Base-by-base conservation (phyloP, 495 filamentous ascomycete species). In the Schizothecium vesticola region DNA sequence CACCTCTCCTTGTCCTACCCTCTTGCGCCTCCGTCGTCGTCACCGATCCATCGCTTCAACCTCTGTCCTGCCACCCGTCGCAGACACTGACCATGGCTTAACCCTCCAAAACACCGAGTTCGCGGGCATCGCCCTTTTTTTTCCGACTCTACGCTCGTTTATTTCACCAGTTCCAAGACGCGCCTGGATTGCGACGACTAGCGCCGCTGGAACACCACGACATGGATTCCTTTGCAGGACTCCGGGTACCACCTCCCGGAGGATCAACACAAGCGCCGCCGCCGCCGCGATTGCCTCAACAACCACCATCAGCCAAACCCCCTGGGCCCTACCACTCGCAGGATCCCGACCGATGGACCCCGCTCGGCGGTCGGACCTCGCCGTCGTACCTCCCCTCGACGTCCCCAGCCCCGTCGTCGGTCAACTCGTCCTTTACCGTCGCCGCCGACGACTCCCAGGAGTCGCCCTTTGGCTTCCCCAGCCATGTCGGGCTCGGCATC, bases 381-480 rank as follows among this genome's bases (percentile, higher is more conserved):
- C 13, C 55, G 9, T 29, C 63, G 4, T 29, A 58, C 23, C 63
- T 43, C 21, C 8, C 33, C 8, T 21, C 59, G 60, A 9, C 56
- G 1, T 57, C 63, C 0, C 51, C 61, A 8, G 61, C 9, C 12
- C 63, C 56, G 16, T 64, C 62, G 11, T 64, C 62, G 0, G 23
- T 55, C 62, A 58, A 56, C 28, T 65, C 63, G 22, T 26, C 63
- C 19, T 64, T 64, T 23, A 65, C 43, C n/a, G 33, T 36, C 21
- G 33, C 61, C 12, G 29, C 33, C 29, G 33, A 43, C 31, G 31
- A 61, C 25, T 24, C 56, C 16, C 26, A 57, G 22, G 63, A 29
- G 3, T 16, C 43, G 13, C 63, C 26, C 11, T 56, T 25, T 28
- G 63, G 63, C 19, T 65, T 58, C 63, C 23, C 63, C 24, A 56